These are phyloP conservation scores for Alternaria sp. DNA, from an alignment of 2,329 filamentous ascomycete species.

Conservation along the genomic window DNA sequence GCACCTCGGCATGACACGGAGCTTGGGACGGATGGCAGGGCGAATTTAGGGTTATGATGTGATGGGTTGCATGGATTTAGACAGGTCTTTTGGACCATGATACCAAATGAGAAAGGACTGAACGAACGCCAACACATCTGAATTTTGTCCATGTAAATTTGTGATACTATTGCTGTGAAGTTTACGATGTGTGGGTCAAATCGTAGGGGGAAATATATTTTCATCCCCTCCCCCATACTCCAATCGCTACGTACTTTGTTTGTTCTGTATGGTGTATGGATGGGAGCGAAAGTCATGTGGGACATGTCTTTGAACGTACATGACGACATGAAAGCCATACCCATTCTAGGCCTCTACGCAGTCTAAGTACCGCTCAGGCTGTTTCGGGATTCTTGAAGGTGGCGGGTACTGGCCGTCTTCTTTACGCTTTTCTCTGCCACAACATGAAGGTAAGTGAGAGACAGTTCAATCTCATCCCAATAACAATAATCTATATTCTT, in stretches of 20 bases:
- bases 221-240: not conserved
- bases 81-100: constrained; percentile 15
- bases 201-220: not conserved
- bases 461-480: not conserved
- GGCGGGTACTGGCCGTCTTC: not conserved
- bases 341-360: not conserved
- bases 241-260: not conserved
- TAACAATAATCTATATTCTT: not conserved
- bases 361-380: not conserved
- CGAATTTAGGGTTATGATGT: constrained; percentile 10
- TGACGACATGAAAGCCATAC: not conserved
- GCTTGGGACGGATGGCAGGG: constrained; percentile 14
- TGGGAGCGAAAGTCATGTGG: not conserved
- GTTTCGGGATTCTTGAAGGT: not conserved
- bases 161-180: not conserved
- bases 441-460: not conserved
- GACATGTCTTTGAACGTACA: not conserved
- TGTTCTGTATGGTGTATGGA: not conserved
- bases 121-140: not conserved
- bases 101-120: constrained; percentile 16
- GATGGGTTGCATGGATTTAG: constrained; percentile 26
- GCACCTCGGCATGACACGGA: constrained; percentile 21
- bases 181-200: not conserved
- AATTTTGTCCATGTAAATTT: not conserved
- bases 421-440: not conserved